These are phyloP conservation scores for Sclerotinia borealis DNA, from an alignment of 2,329 filamentous ascomycete genomes.

Conservation along the genomic window DNA sequence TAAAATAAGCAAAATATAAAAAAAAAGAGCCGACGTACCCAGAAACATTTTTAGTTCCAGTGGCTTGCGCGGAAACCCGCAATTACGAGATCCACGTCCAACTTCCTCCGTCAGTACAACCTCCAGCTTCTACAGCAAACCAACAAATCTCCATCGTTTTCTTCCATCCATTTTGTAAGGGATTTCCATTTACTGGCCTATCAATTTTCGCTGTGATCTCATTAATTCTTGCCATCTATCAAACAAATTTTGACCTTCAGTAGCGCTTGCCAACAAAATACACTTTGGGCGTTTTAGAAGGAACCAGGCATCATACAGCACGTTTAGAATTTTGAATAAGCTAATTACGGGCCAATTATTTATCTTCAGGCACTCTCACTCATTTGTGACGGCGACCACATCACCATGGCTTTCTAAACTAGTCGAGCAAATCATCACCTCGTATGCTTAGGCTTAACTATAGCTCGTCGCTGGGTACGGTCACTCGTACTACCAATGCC, in stretches of 20 bases:
- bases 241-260: background rate
- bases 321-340: background rate
- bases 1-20: background rate
- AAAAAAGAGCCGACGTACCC: background rate
- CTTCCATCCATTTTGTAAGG: background rate
- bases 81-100: conserved; percentile 6
- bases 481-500: conserved; percentile 22
- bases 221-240: background rate
- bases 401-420: conserved; percentile 26
- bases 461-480: conserved; percentile 22
- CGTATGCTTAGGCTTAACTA: conserved; percentile 20
- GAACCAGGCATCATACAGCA: conserved; percentile 4
- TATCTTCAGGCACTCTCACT: background rate
- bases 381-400: conserved; percentile 14
- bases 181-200: background rate
- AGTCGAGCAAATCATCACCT: conserved; percentile 12
- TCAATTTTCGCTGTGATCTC: background rate
- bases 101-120: background rate
- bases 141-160: background rate
- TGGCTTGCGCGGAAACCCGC: background rate
- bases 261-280: conserved; percentile 6
- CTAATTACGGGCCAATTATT: background rate
- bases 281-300: conserved; percentile 10
- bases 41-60: background rate
- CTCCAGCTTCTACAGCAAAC: background rate